These are phyloP conservation scores for Lactarius sp. DNA, from an alignment of 768 basidiomycete genomes.

Conservation along the genomic window DNA sequence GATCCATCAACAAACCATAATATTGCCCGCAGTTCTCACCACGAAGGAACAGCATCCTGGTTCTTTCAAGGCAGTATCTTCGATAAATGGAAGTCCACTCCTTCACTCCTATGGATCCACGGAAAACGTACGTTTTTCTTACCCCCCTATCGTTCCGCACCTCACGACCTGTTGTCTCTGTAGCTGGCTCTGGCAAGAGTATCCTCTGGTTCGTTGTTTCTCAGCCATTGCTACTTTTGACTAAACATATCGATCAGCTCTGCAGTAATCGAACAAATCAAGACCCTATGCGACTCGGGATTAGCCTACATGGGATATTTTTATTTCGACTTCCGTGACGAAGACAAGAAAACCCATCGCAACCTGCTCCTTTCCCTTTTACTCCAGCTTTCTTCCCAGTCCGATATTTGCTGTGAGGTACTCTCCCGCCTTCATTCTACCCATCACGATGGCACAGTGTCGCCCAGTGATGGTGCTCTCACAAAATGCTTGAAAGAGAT, in stretches of 20 bases:
- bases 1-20: slow-evolving; percentile 7
- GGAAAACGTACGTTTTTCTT: background rate
- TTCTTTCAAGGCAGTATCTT: background rate
- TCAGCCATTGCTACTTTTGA: background rate
- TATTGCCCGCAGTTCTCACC: background rate
- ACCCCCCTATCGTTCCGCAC: background rate
- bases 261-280: background rate
- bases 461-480: background rate
- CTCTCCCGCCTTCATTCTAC: background rate
- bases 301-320: background rate
- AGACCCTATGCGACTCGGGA: background rate
- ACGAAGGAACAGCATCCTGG: background rate
- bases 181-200: slow-evolving; percentile 5
- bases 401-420: background rate
- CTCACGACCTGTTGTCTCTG: too few relatives aligned
- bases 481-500: background rate
- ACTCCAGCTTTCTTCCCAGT: background rate
- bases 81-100: background rate
- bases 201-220: background rate
- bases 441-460: background rate
- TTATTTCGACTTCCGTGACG: slow-evolving; percentile 3
- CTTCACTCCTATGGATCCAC: background rate
- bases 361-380: background rate
- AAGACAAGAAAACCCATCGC: background rate
- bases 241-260: background rate